phyloP scores from a whole-genome alignment of 768 basidiomycete species.

The Amanita pseudoporphyria region DNA sequence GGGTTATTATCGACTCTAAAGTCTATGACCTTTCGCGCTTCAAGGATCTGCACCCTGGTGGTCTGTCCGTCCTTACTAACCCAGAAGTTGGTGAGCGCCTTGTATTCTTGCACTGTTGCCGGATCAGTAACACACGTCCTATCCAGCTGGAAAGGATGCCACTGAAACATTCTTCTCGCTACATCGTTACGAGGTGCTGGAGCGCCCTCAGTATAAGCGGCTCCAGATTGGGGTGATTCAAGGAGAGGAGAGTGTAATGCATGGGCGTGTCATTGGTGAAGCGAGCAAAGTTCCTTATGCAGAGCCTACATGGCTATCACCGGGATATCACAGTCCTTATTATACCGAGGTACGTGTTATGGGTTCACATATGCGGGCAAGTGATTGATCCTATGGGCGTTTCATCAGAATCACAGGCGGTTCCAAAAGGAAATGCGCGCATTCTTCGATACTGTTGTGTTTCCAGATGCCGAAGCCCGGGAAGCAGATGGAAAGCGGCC shows the following conservation, averaged over 20 bases:
- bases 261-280: conserved; percentile 36
- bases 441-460: conserved; percentile 58
- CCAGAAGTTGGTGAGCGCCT: conserved; percentile 53
- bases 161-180: conserved; percentile 75
- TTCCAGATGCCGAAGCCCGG: conserved; percentile 47
- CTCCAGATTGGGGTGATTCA: conserved; percentile 56
- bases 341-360: conserved; percentile 55
- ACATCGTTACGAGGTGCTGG: conserved; percentile 63
- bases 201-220: conserved; percentile 53
- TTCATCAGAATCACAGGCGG: conserved; percentile 37
- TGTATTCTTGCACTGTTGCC: not conserved
- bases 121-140: not conserved
- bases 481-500: conserved; percentile 88
- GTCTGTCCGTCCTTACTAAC: conserved; percentile 61
- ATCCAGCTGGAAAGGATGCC: conserved; percentile 63
- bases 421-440: conserved; percentile 51
- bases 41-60: conserved; percentile 75
- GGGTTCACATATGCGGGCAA: not conserved
- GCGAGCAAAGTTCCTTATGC: conserved; percentile 67
- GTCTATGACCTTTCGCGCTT: conserved; percentile 80
- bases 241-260: conserved; percentile 44
- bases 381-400: not conserved
- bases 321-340: conserved; percentile 65
- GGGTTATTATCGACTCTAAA: conserved; percentile 77
- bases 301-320: conserved; percentile 67